phyloP scores from a whole-genome alignment of 2,329 filamentous ascomycete genomes.

The Esteya vermicola region DNA sequence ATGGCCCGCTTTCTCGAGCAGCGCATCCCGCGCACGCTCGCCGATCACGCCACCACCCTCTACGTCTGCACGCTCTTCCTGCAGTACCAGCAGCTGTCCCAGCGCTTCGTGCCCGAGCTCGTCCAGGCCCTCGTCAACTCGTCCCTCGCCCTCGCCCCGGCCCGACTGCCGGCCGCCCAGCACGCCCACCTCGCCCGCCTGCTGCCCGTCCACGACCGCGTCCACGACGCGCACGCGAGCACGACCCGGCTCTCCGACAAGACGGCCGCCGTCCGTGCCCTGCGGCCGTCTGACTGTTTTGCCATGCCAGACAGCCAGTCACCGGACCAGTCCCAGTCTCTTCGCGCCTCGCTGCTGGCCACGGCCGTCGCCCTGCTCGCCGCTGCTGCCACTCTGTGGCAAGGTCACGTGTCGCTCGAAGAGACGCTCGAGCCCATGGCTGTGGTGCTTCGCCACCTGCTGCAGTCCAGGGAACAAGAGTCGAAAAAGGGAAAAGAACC shows the following conservation, averaged over 20 bases:
- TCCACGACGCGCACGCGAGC: too few relatives aligned
- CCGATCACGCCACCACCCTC: constrained; percentile 58
- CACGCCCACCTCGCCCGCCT: constrained; percentile 22
- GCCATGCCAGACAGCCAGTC: constrained; percentile 14
- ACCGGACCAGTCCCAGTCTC: constrained; percentile 13
- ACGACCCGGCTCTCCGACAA: constrained; percentile 45
- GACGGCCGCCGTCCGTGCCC: constrained; percentile 2
- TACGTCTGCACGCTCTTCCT: constrained; percentile 68
- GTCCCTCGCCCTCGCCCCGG: constrained; percentile 50
- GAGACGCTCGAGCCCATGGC: constrained; percentile 62
- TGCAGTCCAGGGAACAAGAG: too few relatives aligned
- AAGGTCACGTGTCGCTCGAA: constrained; percentile 54
- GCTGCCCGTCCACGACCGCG: constrained; percentile 10
- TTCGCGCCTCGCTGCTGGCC: constrained; percentile 45
- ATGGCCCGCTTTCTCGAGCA: constrained; percentile 75
- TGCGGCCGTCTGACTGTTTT: constrained; percentile 8
- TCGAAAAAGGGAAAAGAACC: too few relatives aligned
- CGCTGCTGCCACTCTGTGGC: constrained; percentile 59
- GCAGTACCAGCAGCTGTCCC: constrained; percentile 71
- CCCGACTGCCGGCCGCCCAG: constrained; percentile 6
- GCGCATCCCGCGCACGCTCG: constrained; percentile 48
- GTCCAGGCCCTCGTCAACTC: constrained; percentile 70
- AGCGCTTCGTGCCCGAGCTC: constrained; percentile 79
- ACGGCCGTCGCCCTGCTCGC: constrained; percentile 53
- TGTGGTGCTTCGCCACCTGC: constrained; percentile 40